phyloP scores from a whole-genome alignment of 2,329 filamentous ascomycete species.

The Stagonosporopsis chrysanthemi region DNA sequence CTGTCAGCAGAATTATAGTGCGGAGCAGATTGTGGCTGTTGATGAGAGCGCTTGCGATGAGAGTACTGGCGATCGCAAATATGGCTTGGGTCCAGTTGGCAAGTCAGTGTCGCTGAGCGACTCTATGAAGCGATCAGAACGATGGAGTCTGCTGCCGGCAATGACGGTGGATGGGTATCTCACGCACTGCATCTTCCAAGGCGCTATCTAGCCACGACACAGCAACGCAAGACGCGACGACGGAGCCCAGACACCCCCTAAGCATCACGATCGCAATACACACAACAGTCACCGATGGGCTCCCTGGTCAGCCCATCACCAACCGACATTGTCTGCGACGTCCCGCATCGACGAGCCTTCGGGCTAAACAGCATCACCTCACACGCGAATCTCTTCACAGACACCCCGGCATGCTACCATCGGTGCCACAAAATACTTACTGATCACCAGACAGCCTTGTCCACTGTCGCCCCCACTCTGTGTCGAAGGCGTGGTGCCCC shows the following conservation, averaged over 20 bases:
- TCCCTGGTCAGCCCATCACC: constrained; percentile 11
- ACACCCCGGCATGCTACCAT: constrained; percentile 17
- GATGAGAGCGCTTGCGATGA: constrained; percentile 23
- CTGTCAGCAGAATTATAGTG: constrained; percentile 8
- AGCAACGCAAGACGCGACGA: constrained; percentile 5
- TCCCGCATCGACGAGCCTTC: constrained; percentile 16
- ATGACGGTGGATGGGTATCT: no score
- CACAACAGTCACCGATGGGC: no score
- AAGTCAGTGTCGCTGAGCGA: not conserved
- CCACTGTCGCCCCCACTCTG: constrained; percentile 5
- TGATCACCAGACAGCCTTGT: constrained; percentile 20
- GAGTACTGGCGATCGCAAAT: constrained; percentile 22
- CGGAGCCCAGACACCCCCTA: constrained; percentile 18
- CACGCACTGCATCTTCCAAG: no score
- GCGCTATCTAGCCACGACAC: constrained; percentile 1
- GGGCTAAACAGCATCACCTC: constrained; percentile 14
- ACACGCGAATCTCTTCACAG: constrained; percentile 9
- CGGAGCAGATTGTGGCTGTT: constrained; percentile 19
- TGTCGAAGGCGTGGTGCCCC: constrained; percentile 5
- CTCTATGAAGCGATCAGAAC: constrained; percentile 3
- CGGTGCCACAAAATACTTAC: constrained; percentile 14
- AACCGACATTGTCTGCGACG: constrained; percentile 21
- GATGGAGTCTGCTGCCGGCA: not conserved
- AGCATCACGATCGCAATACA: constrained; percentile 17
- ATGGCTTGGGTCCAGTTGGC: constrained; percentile 13